Percentiles rank a stretch among this genome's conserved stretches.
Conservation (phyloP, 176 grass and related monocot genomes). For the Rhynchospora pubera region DNA sequence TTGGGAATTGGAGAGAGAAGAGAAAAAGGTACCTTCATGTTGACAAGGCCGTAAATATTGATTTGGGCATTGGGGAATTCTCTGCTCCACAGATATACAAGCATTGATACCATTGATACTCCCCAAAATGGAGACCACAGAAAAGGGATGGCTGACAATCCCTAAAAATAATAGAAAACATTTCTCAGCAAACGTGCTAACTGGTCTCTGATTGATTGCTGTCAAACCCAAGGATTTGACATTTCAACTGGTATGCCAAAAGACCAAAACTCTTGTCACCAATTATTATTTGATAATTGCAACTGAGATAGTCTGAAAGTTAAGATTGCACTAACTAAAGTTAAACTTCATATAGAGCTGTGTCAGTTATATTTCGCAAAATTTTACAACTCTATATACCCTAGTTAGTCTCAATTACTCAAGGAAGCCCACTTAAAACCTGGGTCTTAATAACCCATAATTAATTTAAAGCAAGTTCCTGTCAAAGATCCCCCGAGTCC, state of each 20-base stretch:
- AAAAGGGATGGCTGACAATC: constrained; percentile 47
- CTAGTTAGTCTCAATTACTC: neutral
- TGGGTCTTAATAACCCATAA: neutral
- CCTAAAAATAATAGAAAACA: constrained; percentile 27
- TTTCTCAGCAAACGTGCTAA: neutral
- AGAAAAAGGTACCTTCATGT: constrained; percentile 53
- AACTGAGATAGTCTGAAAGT: neutral
- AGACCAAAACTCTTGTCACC: neutral
- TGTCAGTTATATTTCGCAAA: neutral
- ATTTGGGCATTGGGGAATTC: constrained; percentile 88
- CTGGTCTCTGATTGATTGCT: neutral
- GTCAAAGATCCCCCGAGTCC: neutral
- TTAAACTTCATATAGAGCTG: neutral
- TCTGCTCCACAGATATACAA: constrained; percentile 96
- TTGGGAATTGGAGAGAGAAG: neutral
- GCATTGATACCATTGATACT: constrained; percentile 72
- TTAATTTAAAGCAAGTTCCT: neutral
- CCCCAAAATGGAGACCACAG: constrained; percentile 26
- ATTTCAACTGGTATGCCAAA: neutral
- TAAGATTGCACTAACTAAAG: neutral
- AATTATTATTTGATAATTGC: neutral
- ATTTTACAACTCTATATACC: neutral
- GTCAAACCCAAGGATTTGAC: neutral
- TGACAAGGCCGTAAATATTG: constrained; percentile 76
- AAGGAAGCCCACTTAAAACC: neutral